Evolutionary conservation across 139 green algal species (phyloP).

Genomic region (Closterium sp.): DNA sequence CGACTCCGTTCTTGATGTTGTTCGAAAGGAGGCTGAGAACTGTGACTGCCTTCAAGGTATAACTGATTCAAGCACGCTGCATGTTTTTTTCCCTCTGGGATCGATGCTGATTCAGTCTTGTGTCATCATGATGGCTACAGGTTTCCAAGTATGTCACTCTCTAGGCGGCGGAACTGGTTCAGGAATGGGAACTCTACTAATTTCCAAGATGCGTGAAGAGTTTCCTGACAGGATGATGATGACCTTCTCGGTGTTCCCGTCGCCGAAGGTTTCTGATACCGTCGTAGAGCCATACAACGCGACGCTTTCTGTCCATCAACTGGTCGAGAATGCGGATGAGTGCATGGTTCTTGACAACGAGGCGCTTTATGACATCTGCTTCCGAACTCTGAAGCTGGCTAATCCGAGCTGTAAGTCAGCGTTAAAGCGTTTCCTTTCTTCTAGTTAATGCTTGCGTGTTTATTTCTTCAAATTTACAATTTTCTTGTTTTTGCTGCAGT

Average conservation of each 20-base stretch:
- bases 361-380: constrained; percentile 99
- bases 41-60: constrained; percentile 95
- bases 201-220: constrained; percentile 97
- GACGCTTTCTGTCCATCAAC: constrained; percentile 98
- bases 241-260: constrained; percentile 98
- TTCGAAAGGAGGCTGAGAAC: constrained; percentile 95
- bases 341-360: constrained; percentile 99
- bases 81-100: not conserved
- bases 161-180: constrained; percentile 94
- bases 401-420: constrained; percentile 79
- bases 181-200: constrained; percentile 97
- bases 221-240: constrained; percentile 99
- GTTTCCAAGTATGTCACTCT: constrained; percentile 94
- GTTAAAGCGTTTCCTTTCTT: not conserved
- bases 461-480: not conserved
- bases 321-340: constrained; percentile 99
- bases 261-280: constrained; percentile 98
- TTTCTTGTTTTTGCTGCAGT: constrained; percentile 34
- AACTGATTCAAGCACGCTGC: not conserved
- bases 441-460: not conserved
- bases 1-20: constrained; percentile 96
- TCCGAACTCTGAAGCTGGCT: constrained; percentile 98
- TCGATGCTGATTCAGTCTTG: not conserved
- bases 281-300: constrained; percentile 99
- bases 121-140: not conserved